These are phyloP conservation scores for Astrephomene gubernaculifera DNA, from an alignment of 139 green algal species.

Conservation along the genomic window DNA sequence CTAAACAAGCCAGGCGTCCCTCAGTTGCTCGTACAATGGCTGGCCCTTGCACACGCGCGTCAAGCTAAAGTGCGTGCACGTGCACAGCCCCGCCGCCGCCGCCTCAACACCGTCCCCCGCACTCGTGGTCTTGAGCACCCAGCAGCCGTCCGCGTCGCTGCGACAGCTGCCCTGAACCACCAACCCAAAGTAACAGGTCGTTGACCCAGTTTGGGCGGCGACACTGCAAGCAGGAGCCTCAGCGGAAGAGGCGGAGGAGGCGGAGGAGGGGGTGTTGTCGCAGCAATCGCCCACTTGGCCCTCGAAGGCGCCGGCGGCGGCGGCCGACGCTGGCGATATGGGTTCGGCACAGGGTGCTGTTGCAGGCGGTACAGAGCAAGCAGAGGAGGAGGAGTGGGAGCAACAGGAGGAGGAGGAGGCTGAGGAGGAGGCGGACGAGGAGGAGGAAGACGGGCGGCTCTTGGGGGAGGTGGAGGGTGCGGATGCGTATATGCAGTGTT, in stretches of 20 bases:
- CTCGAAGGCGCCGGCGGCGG: background rate
- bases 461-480: background rate
- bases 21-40: constrained; percentile 39
- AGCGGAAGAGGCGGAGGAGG: too few species aligned
- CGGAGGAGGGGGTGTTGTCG: background rate
- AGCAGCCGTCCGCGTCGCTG: constrained; percentile 41
- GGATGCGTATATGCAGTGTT: background rate
- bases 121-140: constrained; percentile 44
- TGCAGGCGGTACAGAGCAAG: too few species aligned
- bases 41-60: constrained; percentile 34
- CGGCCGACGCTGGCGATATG: background rate
- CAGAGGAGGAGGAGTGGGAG: too few species aligned
- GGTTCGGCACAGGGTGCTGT: background rate
- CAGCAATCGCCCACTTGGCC: constrained; percentile 28
- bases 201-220: too few species aligned
- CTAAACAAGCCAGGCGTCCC: constrained; percentile 27
- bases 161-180: constrained; percentile 28
- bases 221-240: background rate
- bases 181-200: constrained; percentile 44
- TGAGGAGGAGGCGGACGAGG: too few species aligned
- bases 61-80: constrained; percentile 45
- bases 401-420: too few species aligned
- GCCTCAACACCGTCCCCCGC: too few species aligned
- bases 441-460: too few species aligned
- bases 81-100: background rate